A percentile compares a stretch with the other conserved stretches of the same genome.
These are phyloP conservation scores for Phytophthora fragariae DNA, from an alignment of 352 stramenopile species.

Conservation along the genomic window DNA sequence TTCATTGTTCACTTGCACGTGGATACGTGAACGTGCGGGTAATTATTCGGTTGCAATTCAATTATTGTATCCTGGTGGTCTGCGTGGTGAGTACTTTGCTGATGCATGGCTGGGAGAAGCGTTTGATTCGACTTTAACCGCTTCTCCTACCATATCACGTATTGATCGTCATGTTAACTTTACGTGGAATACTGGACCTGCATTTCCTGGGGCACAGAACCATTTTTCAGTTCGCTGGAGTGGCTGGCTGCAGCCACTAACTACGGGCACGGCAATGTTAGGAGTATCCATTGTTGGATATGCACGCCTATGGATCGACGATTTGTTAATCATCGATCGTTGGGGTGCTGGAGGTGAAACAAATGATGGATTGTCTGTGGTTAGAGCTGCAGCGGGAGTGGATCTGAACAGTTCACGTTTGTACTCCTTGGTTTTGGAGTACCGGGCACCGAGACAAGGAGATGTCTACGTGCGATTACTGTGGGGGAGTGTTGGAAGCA, in stretches of 20 bases:
- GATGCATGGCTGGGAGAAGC: constrained; percentile 64
- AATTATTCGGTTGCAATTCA: constrained; percentile 66
- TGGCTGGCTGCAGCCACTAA: constrained; percentile 66
- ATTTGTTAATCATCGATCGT: constrained; percentile 66
- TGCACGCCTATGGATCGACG: constrained; percentile 69
- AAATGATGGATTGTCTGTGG: constrained; percentile 23
- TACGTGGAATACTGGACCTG: constrained; percentile 60
- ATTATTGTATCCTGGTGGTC: constrained; percentile 61
- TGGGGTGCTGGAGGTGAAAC: constrained; percentile 54
- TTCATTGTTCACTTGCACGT: constrained; percentile 46
- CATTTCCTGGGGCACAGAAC: constrained; percentile 59
- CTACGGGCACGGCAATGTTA: constrained; percentile 50
- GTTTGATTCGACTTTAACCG: constrained; percentile 3
- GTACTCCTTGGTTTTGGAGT: constrained; percentile 71
- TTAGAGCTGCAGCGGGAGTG: constrained; percentile 30
- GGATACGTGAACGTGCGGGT: constrained; percentile 52
- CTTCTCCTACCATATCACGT: constrained; percentile 39
- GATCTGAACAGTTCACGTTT: constrained; percentile 45
- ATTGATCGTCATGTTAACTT: constrained; percentile 81
- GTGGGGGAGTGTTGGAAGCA: constrained; percentile 47
- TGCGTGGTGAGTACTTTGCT: constrained; percentile 73
- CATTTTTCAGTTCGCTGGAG: constrained; percentile 75
- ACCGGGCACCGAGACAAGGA: constrained; percentile 50
- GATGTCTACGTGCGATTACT: constrained; percentile 53
- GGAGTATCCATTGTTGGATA: constrained; percentile 59